phyloP scores from a whole-genome alignment of 352 stramenopile species.

The Pythium chondricola region DNA sequence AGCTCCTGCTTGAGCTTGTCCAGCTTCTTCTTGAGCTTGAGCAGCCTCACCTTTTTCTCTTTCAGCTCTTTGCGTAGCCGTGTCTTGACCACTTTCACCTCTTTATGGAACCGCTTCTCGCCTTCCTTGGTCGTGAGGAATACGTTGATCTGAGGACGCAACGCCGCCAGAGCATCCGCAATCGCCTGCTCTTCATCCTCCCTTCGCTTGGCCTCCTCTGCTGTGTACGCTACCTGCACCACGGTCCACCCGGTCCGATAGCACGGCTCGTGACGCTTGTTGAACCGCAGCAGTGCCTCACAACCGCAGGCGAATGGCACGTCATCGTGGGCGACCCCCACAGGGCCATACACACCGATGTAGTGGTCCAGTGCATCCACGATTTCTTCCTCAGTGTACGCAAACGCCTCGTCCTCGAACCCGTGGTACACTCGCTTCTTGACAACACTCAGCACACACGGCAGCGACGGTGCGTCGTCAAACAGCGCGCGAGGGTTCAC shows the following conservation, averaged over 20 bases:
- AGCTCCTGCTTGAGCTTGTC: slow-evolving; percentile 18
- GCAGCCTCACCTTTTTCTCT: slow-evolving; percentile 25
- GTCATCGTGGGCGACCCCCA: slow-evolving; percentile 48
- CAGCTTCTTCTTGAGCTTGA: slow-evolving; percentile 28
- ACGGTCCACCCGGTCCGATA: slow-evolving; percentile 54
- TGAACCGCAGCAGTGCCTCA: slow-evolving; percentile 50
- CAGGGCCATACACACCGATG: slow-evolving; percentile 48
- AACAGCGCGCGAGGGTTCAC: slow-evolving; percentile 42
- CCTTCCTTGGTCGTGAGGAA: slow-evolving; percentile 54
- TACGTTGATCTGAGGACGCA: slow-evolving; percentile 48
- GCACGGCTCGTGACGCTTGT: slow-evolving; percentile 68
- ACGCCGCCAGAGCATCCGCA: slow-evolving; percentile 30
- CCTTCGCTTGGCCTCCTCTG: slow-evolving; percentile 44
- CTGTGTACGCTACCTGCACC: slow-evolving; percentile 49
- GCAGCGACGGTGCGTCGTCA: slow-evolving; percentile 21
- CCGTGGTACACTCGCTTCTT: slow-evolving; percentile 55
- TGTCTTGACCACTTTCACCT: slow-evolving; percentile 44
- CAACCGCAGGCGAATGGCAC: slow-evolving; percentile 74
- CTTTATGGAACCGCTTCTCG: slow-evolving; percentile 57
- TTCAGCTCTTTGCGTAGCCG: slow-evolving; percentile 32
- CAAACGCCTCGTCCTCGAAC: slow-evolving; percentile 59
- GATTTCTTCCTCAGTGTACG: slow-evolving; percentile 32
- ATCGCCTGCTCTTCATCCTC: slow-evolving; percentile 43
- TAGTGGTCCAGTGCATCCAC: slow-evolving; percentile 51
- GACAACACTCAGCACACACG: slow-evolving; percentile 57